A percentile compares a stretch with the other conserved stretches of the same genome.
Conservation (phyloP, 192 early-diverging fungal species). For the Backusella tuberculispora region DNA sequence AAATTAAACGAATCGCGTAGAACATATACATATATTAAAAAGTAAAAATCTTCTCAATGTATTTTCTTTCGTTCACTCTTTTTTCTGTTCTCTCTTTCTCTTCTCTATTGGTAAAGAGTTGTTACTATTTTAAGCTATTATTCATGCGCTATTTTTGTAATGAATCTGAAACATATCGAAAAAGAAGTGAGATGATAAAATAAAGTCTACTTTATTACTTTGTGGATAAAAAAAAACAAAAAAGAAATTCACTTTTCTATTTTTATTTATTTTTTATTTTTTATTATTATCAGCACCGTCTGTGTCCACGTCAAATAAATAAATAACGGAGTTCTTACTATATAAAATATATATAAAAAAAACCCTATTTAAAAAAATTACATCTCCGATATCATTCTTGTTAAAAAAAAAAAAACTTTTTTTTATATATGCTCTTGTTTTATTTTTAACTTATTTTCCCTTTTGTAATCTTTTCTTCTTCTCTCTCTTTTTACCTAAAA, state of each 20-base stretch:
- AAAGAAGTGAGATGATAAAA: neutral
- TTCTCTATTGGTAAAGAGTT: neutral
- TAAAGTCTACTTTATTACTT: neutral
- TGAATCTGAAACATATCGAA: slow-evolving; percentile 17
- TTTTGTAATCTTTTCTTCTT: neutral
- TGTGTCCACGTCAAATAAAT: neutral
- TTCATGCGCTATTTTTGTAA: slow-evolving; percentile 17
- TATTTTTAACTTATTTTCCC: slow-evolving; percentile 15
- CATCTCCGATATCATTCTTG: slow-evolving; percentile 15
- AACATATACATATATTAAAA: no score
- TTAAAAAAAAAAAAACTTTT: slow-evolving; percentile 14
- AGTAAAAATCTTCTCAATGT: no score
- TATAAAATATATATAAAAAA: slow-evolving; percentile 14
- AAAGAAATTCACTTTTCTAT: no score
- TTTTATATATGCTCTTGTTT: neutral
- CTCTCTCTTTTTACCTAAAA: neutral
- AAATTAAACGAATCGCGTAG: no score
- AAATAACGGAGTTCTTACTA: neutral
- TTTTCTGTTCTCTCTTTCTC: neutral
- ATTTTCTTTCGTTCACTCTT: neutral
- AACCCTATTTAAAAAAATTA: neutral
- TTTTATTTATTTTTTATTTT: neutral
- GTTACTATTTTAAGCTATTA: neutral
- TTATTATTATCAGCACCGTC: neutral
- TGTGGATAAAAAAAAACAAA: neutral